A percentile compares a stretch with the other conserved stretches of the same genome.
Evolutionary conservation across 768 basidiomycete genomes (phyloP).

Genomic region (Atractiella rhizophila): DNA sequence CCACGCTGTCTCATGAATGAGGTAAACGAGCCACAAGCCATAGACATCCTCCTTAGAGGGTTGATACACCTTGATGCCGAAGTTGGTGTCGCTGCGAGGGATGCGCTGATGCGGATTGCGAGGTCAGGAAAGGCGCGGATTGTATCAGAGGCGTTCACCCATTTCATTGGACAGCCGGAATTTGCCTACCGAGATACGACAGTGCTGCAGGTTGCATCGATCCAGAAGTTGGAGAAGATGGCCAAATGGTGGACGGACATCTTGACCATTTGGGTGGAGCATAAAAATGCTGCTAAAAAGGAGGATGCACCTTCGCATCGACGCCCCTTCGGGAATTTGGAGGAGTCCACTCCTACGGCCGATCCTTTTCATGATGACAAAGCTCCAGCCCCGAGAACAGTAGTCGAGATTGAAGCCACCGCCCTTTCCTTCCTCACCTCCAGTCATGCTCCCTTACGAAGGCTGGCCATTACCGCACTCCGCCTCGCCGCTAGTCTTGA

Average conservation of each 20-base stretch:
- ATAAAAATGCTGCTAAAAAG: constrained; percentile 26
- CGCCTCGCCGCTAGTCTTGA: not conserved
- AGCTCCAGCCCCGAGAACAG: not conserved
- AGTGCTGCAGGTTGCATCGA: constrained; percentile 29
- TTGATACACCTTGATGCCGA: constrained; percentile 62
- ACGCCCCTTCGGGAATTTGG: constrained; percentile 23
- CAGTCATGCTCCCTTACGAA: not conserved
- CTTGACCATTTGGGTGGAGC: constrained; percentile 40
- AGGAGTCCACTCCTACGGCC: constrained; percentile 19
- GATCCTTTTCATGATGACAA: constrained; percentile 6
- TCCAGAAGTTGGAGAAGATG: constrained; percentile 41
- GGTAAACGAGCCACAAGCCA: constrained; percentile 32
- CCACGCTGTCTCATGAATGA: constrained; percentile 46
- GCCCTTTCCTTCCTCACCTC: constrained; percentile 19
- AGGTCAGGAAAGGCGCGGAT: constrained; percentile 32
- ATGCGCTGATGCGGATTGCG: constrained; percentile 48
- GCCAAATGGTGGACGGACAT: constrained; percentile 47
- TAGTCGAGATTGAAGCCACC: constrained; percentile 20
- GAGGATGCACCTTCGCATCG: constrained; percentile 15
- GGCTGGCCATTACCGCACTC: not conserved
- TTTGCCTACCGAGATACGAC: constrained; percentile 39
- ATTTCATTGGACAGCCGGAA: constrained; percentile 47
- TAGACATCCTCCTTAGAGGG: constrained; percentile 55
- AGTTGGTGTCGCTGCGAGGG: constrained; percentile 40
- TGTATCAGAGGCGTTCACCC: constrained; percentile 39